Evolutionary conservation across 2,329 filamentous ascomycete genomes (phyloP).

Genomic region (Leptographium lundbergii): DNA sequence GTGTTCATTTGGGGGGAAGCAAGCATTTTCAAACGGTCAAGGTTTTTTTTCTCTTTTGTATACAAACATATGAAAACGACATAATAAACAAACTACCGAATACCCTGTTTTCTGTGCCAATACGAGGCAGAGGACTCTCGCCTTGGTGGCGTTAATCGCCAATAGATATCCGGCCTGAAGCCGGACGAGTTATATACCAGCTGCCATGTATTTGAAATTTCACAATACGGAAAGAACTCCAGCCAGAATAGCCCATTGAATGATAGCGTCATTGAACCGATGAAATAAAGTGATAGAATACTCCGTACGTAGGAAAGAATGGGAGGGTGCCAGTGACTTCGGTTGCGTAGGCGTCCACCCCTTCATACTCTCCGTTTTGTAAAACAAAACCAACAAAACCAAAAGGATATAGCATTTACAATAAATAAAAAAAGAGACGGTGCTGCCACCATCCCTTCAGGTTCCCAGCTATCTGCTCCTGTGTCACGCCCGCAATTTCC

Average conservation of each 20-base stretch:
- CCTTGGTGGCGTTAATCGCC: too few species aligned
- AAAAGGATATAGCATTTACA: constrained; percentile 1
- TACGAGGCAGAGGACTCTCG: background rate
- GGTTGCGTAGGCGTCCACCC: background rate
- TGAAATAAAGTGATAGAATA: background rate
- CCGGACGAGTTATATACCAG: background rate
- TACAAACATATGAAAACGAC: background rate
- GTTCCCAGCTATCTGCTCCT: background rate
- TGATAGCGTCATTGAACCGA: background rate
- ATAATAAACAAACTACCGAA: background rate
- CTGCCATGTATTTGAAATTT: background rate
- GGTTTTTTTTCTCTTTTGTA: background rate
- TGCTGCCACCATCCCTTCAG: background rate
- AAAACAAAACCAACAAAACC: background rate
- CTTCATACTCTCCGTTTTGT: background rate
- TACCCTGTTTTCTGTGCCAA: background rate
- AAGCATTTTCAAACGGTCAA: background rate
- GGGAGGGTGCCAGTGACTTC: background rate
- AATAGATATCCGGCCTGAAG: background rate
- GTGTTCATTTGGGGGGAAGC: background rate
- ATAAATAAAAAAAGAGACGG: background rate
- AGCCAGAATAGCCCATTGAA: background rate
- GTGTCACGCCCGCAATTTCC: background rate
- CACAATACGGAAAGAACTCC: background rate
- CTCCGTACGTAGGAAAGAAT: background rate